These are phyloP conservation scores for Centella asiatica DNA, from an alignment of 129 eudicot genomes.

Conservation along the genomic window DNA sequence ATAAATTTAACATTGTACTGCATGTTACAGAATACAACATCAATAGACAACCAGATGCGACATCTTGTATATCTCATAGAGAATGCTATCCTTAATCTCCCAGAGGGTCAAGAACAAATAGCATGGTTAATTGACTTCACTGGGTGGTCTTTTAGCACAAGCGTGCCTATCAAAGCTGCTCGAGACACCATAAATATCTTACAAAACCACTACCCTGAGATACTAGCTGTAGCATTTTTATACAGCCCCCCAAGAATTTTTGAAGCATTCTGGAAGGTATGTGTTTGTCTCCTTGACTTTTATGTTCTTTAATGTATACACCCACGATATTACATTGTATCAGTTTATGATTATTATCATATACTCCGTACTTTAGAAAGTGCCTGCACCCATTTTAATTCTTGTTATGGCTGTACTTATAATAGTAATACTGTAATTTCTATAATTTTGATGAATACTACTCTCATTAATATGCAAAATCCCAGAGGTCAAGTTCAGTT, in stretches of 20 bases:
- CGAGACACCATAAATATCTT: slow-evolving; percentile 53
- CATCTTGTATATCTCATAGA: slow-evolving; percentile 75
- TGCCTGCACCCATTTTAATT: too few species aligned
- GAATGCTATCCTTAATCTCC: slow-evolving; percentile 76
- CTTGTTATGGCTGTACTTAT: too few species aligned
- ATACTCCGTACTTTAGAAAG: neutral
- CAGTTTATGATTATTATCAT: neutral
- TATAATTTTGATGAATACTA: too few species aligned
- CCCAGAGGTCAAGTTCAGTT: too few species aligned
- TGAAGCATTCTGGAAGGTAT: slow-evolving; percentile 87
- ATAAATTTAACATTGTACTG: too few species aligned
- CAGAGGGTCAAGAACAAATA: slow-evolving; percentile 88
- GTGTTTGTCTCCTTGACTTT: slow-evolving; percentile 6
- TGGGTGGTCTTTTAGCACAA: slow-evolving; percentile 72
- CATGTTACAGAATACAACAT: slow-evolving; percentile 54
- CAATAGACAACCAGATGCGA: slow-evolving; percentile 57
- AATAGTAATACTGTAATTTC: too few species aligned
- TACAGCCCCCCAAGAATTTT: slow-evolving; percentile 73
- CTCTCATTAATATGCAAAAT: too few species aligned
- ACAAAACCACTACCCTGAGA: slow-evolving; percentile 83
- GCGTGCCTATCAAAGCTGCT: slow-evolving; percentile 62
- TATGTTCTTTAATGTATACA: neutral
- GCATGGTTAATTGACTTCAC: slow-evolving; percentile 76
- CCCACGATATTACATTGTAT: neutral
- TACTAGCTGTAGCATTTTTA: slow-evolving; percentile 60